Evolutionary conservation across 2,329 filamentous ascomycete species (phyloP).

Genomic region (Monilinia laxa): DNA sequence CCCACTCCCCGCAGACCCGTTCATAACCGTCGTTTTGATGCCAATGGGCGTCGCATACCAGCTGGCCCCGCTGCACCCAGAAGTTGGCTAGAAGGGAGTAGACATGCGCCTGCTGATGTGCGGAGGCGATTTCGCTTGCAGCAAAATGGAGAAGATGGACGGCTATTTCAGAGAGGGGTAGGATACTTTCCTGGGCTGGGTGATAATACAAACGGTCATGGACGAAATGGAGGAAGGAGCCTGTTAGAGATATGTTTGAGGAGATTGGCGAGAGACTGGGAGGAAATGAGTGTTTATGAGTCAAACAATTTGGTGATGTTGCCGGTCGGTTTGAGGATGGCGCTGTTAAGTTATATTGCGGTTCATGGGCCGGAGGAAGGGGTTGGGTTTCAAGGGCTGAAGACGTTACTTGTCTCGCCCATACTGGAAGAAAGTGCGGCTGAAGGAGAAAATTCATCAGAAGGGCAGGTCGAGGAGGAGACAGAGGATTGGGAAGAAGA

Average conservation of each 20-base stretch:
- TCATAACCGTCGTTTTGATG: constrained; percentile 46
- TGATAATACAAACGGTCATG: constrained; percentile 26
- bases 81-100: constrained; percentile 52
- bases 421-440: background rate
- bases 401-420: constrained; percentile 46
- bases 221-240: constrained; percentile 17
- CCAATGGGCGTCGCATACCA: constrained; percentile 52
- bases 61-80: constrained; percentile 59
- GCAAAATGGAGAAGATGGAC: constrained; percentile 26
- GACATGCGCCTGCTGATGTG: constrained; percentile 32
- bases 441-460: background rate
- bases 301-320: constrained; percentile 56
- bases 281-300: constrained; percentile 55
- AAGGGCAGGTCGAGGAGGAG: background rate
- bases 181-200: constrained; percentile 44
- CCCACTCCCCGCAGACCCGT: constrained; percentile 43
- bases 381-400: constrained; percentile 52
- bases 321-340: constrained; percentile 53
- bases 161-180: constrained; percentile 36
- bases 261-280: constrained; percentile 55
- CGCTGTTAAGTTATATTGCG: constrained; percentile 53
- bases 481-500: constrained; percentile 34
- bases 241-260: constrained; percentile 53
- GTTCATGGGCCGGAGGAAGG: constrained; percentile 47
- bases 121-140: background rate